These are phyloP conservation scores for Peterozyma xylosa DNA, from an alignment of 805 yeast genomes.

Conservation along the genomic window DNA sequence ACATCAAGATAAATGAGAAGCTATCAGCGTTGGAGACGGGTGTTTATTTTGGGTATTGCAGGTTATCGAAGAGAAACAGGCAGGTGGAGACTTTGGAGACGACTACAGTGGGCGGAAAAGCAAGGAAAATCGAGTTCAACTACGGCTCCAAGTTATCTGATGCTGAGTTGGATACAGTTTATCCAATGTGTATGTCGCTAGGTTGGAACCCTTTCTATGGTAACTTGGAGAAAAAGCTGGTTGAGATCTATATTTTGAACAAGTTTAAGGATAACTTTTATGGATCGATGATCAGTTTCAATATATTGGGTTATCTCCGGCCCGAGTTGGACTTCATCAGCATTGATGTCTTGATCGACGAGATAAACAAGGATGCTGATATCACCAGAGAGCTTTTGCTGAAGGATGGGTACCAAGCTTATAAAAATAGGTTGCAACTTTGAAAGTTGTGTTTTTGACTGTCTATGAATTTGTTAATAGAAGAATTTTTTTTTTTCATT, in stretches of 20 bases:
- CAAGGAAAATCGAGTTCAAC: conserved; percentile 43
- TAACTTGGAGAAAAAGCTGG: conserved; percentile 70
- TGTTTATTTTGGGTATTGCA: conserved; percentile 74
- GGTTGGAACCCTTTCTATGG: conserved; percentile 94
- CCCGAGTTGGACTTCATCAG: conserved; percentile 86
- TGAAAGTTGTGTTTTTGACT: too few relatives aligned
- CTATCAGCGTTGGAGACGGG: conserved; percentile 56
- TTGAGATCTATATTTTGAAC: conserved; percentile 77
- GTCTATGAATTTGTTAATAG: too few relatives aligned
- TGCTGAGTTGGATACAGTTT: conserved; percentile 32
- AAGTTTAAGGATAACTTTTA: conserved; percentile 63
- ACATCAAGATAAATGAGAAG: conserved; percentile 55
- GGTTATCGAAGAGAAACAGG: conserved; percentile 12
- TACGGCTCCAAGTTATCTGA: conserved; percentile 45
- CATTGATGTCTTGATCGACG: conserved; percentile 72
- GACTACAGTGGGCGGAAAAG: neutral
- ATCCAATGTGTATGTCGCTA: conserved; percentile 91
- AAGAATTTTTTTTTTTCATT: too few relatives aligned
- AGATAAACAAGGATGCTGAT: conserved; percentile 72
- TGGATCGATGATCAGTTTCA: conserved; percentile 68
- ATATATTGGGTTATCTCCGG: conserved; percentile 80
- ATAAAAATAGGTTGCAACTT: neutral
- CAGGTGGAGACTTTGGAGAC: conserved; percentile 14
- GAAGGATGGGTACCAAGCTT: conserved; percentile 28
- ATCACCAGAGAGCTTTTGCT: conserved; percentile 49